Base-by-base conservation (phyloP, 352 stramenopile genomes). In the Achlya hypogyna region DNA sequence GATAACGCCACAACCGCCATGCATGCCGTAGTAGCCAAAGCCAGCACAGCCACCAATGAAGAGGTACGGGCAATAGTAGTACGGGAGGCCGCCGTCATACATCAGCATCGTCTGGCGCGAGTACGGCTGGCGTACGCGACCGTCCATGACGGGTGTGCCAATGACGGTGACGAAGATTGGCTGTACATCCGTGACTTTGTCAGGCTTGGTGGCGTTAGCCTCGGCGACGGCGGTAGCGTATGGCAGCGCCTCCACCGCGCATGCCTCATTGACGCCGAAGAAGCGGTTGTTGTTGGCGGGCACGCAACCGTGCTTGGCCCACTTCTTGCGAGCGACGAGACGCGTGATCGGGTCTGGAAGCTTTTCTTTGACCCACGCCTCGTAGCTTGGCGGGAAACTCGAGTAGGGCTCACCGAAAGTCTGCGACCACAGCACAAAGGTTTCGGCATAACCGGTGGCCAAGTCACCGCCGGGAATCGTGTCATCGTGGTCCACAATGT, bases 71-170 rank as follows among this genome's bases (percentile, higher is more conserved):
- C 16, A 16, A 18, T 56, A 56, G 25, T 56, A 56, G 49, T 56
- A 56, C 20, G 20, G 20, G 49, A 56, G 49, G 49, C 49, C 49
- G 49, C 49, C 49, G 49, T 56, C 49, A 20, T 35, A 31, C 54
- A 63, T 63, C 14, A 63, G 31, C 29, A 51, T 51, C 20, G 42
- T 51, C 9, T 63, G 54, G 6, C 8, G 20, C 20, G 51, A 58
- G 23, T 58, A 31, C 51, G 22, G 23, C 16, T 35, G 10, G 25
- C 51, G 51, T 9, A 58, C 51, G 51, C 51, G 51, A 6, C 51
- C 51, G 23, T 58, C 51, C 29, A 38, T 58, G 51, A 58, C 51
- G 29, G 51, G 51, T 8, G 51, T 58, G 51, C 51, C 51, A 31
- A 58, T 58, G 20, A 58, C 51, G 0, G 51, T 38, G 20, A 58